Evolutionary conservation across 306 rosid species (phyloP), one percentile per base, ranked within the genome.

Genomic region (Oemleria cerasiformis): DNA sequence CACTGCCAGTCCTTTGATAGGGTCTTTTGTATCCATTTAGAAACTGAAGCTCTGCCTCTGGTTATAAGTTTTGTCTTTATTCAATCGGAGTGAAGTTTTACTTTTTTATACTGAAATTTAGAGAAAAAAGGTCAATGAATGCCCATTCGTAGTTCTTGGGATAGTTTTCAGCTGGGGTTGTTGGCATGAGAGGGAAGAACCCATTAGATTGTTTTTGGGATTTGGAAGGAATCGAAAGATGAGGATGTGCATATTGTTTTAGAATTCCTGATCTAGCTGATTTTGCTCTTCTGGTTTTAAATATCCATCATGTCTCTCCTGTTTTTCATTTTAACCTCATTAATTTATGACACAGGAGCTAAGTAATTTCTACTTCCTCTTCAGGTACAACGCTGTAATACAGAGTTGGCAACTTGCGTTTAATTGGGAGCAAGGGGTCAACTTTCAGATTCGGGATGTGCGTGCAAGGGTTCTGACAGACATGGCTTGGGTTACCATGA

Each of bases 401-500:
- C 95, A 84, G 78, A 85, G 96, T 79, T 95, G 97, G 99, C 96
- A 92, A 73, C 74, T 91, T 36, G 82, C 86, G 9, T 91, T 95
- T 85, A 82, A 73, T 83, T 95, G 99, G 99, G 96, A 88, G 72
- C 96, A 88, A 68, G 97, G 88, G 39, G 72, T 88, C 75, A 89
- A 92, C 87, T 85, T 86, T 78, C 96, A 95, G 82, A 84, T 95
- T 65, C 88, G 96, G 56, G 97, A 95, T 53, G 96, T 89, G 36
- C 88, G 96, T 48, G 89, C 90, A 30, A 90, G 99, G 15, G 96
- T 95, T 4, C 84, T 89, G 73, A 53, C 96, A 20, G 97, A 92
- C 68, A 85, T 89, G 90, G 99, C 99, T 64, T 95, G 99, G 99
- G 96, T 95, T 74, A 86, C 92, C 67, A 91, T 94, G 99, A 94